Percentiles rank a stretch among this genome's conserved stretches.
These are phyloP conservation scores for Picochlorum sp. DNA, from an alignment of 139 green algal genomes.

Conservation along the genomic window DNA sequence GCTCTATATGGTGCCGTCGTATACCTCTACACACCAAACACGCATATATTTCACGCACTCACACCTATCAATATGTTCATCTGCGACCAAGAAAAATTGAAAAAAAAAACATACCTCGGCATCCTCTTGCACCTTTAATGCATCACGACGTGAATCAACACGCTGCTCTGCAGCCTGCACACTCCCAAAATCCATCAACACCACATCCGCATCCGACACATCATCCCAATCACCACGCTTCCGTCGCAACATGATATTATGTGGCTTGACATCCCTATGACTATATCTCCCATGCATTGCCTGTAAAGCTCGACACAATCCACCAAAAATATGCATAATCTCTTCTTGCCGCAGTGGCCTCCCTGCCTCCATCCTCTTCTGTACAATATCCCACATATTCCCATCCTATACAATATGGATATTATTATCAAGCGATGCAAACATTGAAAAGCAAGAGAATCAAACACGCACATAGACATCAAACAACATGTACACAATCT, in stretches of 20 bases:
- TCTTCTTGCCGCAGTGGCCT: constrained; percentile 25
- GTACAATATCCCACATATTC: constrained; percentile 41
- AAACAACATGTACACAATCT: constrained; percentile 50
- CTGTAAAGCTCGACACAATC: constrained; percentile 53
- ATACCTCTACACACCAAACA: constrained; percentile 1
- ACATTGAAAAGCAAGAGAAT: no score
- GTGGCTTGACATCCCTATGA: constrained; percentile 85
- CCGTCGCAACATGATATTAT: constrained; percentile 67
- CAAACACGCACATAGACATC: neutral
- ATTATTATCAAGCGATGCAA: no score
- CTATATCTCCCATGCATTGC: constrained; percentile 56
- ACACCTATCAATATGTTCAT: neutral
- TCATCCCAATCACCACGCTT: neutral
- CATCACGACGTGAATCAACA: constrained; percentile 48
- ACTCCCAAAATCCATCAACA: constrained; percentile 79
- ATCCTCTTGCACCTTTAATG: constrained; percentile 67
- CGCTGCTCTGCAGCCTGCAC: constrained; percentile 20
- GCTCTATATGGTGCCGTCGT: constrained; percentile 76
- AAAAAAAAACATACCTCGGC: constrained; percentile 43
- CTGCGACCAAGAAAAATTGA: no score
- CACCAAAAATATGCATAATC: constrained; percentile 28
- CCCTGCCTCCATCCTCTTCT: constrained; percentile 14
- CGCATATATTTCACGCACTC: neutral
- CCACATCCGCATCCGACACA: constrained; percentile 20
- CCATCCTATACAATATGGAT: constrained; percentile 25